Base-by-base conservation (phyloP, 371 early-diverging fungal genomes). In the Coelomomyces lativittatus region DNA sequence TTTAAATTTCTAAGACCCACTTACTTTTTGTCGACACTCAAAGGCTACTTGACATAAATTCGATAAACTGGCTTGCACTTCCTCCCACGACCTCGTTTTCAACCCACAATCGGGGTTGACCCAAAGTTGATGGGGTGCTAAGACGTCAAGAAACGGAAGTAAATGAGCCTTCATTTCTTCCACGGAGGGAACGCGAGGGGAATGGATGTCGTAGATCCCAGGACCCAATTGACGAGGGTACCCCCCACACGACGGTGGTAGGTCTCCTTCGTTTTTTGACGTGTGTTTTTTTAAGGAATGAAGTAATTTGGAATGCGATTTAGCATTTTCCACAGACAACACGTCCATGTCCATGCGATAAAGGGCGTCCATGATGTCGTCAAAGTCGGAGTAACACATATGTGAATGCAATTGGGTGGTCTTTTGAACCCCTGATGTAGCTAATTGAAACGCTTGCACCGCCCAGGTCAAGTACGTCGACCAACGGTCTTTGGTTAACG, bases 41-140 rank as follows among this genome's bases (percentile, higher is more conserved):
- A n/a, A 11, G 6, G 90, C 88, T 29, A 87, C 86, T 28, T 75
- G 71, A 28, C 83, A 80, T 67, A 92, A 62, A 79, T 93, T 92
- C 53, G 55, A 56, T 51, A 93, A 62, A 28, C 88, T 79, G 54
- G 77, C 81, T 64, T 85, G 80, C 48, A 85, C 85, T 66, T 93
- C 95, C 55, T 78, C 57, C 88, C 91, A 91, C 43, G 79, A 83
- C 57, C 95, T 80, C 48, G 92, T 90, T 80, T 93, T 93, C 47
- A 91, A 73, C 53, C 95, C 95, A 64, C 95, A 93, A 70, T 93
- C 95, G 48, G 95, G 95, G 79, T 93, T 93, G 55, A 88, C 78
- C 93, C 95, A 93, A 37, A 90, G 62, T 50, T 74, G 70, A 47
- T 82, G 67, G n/a, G 67, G 60, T 15, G 58, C 52, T 21, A 80